Percentiles rank a stretch among this genome's conserved stretches.
phyloP scores from a whole-genome alignment of 208 protist species.

The Trichomonas vaginalis region DNA sequence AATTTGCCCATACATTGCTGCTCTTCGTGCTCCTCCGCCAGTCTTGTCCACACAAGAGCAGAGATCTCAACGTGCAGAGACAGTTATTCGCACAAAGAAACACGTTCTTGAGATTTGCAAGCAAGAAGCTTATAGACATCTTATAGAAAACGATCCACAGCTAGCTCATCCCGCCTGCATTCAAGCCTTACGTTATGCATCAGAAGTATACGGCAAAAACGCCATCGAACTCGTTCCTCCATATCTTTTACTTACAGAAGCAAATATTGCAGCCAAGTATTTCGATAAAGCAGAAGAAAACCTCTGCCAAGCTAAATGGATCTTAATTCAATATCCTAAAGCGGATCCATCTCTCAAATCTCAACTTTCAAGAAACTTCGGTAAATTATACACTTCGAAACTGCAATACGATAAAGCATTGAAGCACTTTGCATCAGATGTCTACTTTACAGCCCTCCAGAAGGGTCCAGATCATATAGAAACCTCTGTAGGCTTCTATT shows the following conservation, averaged over 20 bases:
- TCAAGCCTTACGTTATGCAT: constrained; percentile 13
- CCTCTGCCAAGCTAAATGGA: constrained; percentile 24
- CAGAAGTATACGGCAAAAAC: constrained; percentile 19
- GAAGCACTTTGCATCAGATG: constrained; percentile 19
- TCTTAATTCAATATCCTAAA: constrained; percentile 18
- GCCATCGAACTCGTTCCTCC: constrained; percentile 22
- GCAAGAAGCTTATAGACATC: constrained; percentile 14
- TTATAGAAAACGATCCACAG: constrained; percentile 19
- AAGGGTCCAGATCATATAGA: constrained; percentile 16
- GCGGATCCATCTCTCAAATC: constrained; percentile 4
- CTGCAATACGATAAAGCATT: constrained; percentile 10
- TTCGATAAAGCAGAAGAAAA: constrained; percentile 22
- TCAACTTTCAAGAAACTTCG: constrained; percentile 18
- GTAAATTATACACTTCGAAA: constrained; percentile 22
- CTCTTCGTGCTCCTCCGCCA: constrained; percentile 18
- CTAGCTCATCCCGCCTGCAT: constrained; percentile 19
- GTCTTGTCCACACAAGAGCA: constrained; percentile 23
- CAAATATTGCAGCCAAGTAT: constrained; percentile 19
- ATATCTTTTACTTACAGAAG: constrained; percentile 27
- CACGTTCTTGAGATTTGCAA: constrained; percentile 15
- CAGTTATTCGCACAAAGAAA: constrained; percentile 6
- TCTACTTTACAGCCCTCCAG: not conserved
- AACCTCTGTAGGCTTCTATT: not conserved
- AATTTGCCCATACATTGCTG: constrained; percentile 21
- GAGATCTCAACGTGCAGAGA: not conserved